A percentile compares a stretch with the other conserved stretches of the same genome.
Evolutionary conservation across 225 moss, liverwort and hornwort genomes (phyloP).

Genomic region (Polytrichum commune): DNA sequence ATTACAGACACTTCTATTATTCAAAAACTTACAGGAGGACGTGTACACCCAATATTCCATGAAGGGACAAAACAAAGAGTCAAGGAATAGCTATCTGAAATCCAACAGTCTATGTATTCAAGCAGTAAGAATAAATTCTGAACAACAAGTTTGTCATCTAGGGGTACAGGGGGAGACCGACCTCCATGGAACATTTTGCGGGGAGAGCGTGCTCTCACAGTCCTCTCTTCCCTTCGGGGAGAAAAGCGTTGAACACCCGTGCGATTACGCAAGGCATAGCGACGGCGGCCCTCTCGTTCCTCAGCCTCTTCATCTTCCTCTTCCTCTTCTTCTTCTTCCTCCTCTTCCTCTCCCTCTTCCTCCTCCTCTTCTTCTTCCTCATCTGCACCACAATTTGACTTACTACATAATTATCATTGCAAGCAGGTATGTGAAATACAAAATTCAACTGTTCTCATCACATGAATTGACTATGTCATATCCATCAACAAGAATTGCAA

Average conservation of each 20-base stretch:
- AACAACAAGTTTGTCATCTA: too few species aligned
- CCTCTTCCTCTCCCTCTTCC: conserved; percentile 32
- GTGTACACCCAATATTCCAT: too few species aligned
- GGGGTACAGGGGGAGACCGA: conserved; percentile 9
- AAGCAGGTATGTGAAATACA: conserved; percentile 6
- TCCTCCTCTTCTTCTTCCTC: conserved; percentile 52
- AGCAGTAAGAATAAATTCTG: too few species aligned
- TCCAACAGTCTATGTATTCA: not conserved
- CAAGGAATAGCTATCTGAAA: too few species aligned
- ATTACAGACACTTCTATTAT: too few species aligned
- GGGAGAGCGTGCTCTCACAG: conserved; percentile 64
- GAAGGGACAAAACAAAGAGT: too few species aligned
- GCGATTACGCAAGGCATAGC: conserved; percentile 80
- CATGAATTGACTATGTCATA: too few species aligned
- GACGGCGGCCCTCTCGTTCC: conserved; percentile 74
- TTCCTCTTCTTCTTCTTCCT: conserved; percentile 57
- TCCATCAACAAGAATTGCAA: too few species aligned
- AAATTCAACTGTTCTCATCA: too few species aligned
- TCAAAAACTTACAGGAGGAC: too few species aligned
- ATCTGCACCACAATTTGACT: conserved; percentile 23
- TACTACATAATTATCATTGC: conserved; percentile 12
- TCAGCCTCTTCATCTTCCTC: conserved; percentile 72
- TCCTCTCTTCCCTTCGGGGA: conserved; percentile 77
- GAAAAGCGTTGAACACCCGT: conserved; percentile 83
- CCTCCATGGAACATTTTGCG: conserved; percentile 66